Evolutionary conservation across 108 stramenopile species (phyloP).

Genomic region (Cyclotella kingstonii): DNA sequence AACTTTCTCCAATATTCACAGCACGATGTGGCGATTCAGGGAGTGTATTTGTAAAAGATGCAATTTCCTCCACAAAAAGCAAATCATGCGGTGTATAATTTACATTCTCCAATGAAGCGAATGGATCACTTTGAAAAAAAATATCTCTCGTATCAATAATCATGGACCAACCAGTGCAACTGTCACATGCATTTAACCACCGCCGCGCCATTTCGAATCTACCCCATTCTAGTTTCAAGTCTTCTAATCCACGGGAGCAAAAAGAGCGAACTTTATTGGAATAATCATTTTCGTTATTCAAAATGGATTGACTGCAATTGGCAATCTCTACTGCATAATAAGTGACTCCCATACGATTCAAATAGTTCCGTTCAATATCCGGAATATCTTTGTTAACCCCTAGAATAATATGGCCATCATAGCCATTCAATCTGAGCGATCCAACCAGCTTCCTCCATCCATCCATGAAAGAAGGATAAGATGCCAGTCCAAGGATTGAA

Average conservation of each 20-base stretch:
- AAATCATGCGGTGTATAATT: constrained; percentile 49
- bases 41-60: constrained; percentile 45
- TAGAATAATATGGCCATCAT: constrained; percentile 67
- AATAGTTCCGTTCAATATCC: constrained; percentile 24
- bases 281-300: constrained; percentile 6
- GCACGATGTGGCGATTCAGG: constrained; percentile 23
- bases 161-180: constrained; percentile 73
- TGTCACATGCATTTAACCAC: constrained; percentile 58
- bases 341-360: constrained; percentile 43
- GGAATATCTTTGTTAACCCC: constrained; percentile 52
- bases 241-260: constrained; percentile 39
- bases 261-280: constrained; percentile 29
- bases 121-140: constrained; percentile 76
- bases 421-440: constrained; percentile 65
- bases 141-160: constrained; percentile 68
- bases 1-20: constrained; percentile 30
- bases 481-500: constrained; percentile 43
- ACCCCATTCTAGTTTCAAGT: constrained; percentile 71
- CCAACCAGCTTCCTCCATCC: constrained; percentile 58
- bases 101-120: constrained; percentile 51
- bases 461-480: constrained; percentile 30
- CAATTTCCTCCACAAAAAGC: constrained; percentile 63
- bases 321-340: constrained; percentile 41
- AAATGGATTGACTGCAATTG: constrained; percentile 33
- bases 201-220: constrained; percentile 65